Evolutionary conservation across 805 yeast genomes (phyloP).

Genomic region (Zygosaccharomyces lentus): DNA sequence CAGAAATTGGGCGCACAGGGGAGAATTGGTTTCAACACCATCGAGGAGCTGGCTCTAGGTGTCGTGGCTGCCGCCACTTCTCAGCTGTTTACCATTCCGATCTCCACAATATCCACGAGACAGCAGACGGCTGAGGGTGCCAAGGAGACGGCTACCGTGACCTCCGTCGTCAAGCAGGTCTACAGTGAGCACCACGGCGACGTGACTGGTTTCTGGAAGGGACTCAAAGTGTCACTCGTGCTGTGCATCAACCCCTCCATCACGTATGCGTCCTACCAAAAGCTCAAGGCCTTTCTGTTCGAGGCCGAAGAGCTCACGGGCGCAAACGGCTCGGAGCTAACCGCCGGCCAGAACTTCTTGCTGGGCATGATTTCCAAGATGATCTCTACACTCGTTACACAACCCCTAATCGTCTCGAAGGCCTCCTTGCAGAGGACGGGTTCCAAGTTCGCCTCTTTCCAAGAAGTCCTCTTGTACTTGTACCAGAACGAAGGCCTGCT

Average conservation of each 20-base stretch:
- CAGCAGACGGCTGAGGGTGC: constrained; percentile 51
- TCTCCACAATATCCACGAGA: constrained; percentile 64
- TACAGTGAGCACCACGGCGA: constrained; percentile 58
- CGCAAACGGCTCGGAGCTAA: constrained; percentile 35
- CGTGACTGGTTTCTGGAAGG: constrained; percentile 71
- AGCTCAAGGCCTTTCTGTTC: constrained; percentile 43
- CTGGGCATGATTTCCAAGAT: constrained; percentile 25
- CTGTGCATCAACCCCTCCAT: constrained; percentile 81
- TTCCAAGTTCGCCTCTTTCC: constrained; percentile 51
- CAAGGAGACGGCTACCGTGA: constrained; percentile 27
- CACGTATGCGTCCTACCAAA: constrained; percentile 59
- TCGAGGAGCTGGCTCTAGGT: constrained; percentile 67
- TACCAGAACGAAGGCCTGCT: constrained; percentile 57
- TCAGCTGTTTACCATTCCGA: constrained; percentile 77
- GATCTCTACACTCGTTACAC: constrained; percentile 74
- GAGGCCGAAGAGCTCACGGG: constrained; percentile 34
- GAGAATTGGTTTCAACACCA: constrained; percentile 37
- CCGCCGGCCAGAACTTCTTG: constrained; percentile 61
- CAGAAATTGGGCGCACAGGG: background rate
- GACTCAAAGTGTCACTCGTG: constrained; percentile 70
- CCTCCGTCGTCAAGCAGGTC: constrained; percentile 39
- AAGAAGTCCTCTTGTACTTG: constrained; percentile 57
- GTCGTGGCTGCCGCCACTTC: constrained; percentile 80
- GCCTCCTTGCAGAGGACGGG: constrained; percentile 64
- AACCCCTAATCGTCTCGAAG: constrained; percentile 80